phyloP scores from a whole-genome alignment of 192 early-diverging fungal species.

The Podila clonocystis region DNA sequence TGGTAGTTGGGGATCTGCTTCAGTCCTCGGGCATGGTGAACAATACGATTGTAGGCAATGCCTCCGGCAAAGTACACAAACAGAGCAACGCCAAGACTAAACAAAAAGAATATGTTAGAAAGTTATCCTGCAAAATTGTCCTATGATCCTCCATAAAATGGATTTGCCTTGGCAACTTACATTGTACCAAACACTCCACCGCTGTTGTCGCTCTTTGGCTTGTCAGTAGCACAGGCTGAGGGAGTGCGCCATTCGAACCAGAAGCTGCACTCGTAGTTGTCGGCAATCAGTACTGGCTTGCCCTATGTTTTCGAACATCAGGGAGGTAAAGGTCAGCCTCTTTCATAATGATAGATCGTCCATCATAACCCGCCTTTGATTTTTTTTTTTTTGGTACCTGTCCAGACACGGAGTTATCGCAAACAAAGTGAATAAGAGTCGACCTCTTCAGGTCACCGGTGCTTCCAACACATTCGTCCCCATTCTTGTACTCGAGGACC shows the following conservation, averaged over 20 bases:
- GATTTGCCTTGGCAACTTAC: constrained; percentile 11
- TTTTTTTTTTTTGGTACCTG: constrained; percentile 13
- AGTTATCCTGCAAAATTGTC: too few relatives aligned
- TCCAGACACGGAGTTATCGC: constrained; percentile 44
- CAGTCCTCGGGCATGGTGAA: constrained; percentile 45
- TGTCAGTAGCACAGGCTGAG: constrained; percentile 33
- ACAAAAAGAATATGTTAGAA: not conserved
- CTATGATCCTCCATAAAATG: not conserved
- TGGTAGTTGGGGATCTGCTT: constrained; percentile 55
- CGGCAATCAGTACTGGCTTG: constrained; percentile 27
- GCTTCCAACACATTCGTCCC: constrained; percentile 17
- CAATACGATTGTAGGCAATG: constrained; percentile 52
- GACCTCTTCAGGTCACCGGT: constrained; percentile 24
- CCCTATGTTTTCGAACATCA: constrained; percentile 21
- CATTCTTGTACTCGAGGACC: constrained; percentile 35
- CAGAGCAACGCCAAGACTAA: constrained; percentile 46
- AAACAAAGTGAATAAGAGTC: constrained; percentile 40
- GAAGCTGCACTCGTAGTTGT: constrained; percentile 34
- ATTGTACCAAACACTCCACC: constrained; percentile 51
- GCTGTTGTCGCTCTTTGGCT: constrained; percentile 6
- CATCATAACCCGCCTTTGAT: too few relatives aligned
- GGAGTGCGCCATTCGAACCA: constrained; percentile 55
- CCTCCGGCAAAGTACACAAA: constrained; percentile 51
- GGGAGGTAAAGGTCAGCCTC: not conserved
- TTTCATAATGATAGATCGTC: too few relatives aligned